Evolutionary conservation across 495 filamentous ascomycete genomes (phyloP).

Genomic region (Aspergillus panamensis): DNA sequence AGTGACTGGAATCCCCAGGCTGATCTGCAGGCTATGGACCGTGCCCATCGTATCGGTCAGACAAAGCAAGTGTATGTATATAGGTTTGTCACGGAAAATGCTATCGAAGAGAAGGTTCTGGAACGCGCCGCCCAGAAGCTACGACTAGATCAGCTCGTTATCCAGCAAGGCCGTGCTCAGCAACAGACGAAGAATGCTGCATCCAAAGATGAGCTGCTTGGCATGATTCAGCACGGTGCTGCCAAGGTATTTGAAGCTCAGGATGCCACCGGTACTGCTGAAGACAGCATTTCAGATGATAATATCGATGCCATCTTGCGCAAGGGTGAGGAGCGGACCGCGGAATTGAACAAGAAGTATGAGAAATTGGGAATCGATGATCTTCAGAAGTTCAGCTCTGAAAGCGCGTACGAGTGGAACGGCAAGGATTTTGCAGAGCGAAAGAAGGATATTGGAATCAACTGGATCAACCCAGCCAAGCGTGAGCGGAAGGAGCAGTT

Average conservation of each 20-base stretch:
- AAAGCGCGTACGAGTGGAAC: conserved; percentile 98
- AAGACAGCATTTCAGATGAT: conserved; percentile 66
- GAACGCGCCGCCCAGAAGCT: conserved; percentile 97
- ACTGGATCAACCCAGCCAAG: conserved; percentile 98
- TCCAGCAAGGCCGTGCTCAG: conserved; percentile 96
- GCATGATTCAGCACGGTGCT: conserved; percentile 99
- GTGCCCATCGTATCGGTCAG: conserved; percentile 96
- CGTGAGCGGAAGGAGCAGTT: conserved; percentile 97
- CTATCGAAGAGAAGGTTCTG: conserved; percentile 97
- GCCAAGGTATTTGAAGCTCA: conserved; percentile 79
- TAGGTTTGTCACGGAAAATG: conserved; percentile 94
- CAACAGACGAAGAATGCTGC: conserved; percentile 81
- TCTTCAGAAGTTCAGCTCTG: conserved; percentile 94
- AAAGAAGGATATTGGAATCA: conserved; percentile 92
- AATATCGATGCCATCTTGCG: conserved; percentile 86
- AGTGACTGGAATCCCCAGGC: conserved; percentile 99
- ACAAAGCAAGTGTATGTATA: conserved; percentile 97
- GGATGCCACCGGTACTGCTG: conserved; percentile 53
- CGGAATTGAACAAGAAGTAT: conserved; percentile 85
- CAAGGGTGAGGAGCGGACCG: conserved; percentile 85
- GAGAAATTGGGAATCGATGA: conserved; percentile 99
- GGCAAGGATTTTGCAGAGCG: conserved; percentile 85
- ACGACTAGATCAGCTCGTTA: conserved; percentile 96
- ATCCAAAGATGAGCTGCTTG: conserved; percentile 92
- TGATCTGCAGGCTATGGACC: conserved; percentile 97